phyloP scores from a whole-genome alignment of 2,329 filamentous ascomycete species.

The Hypoxylon sp. region DNA sequence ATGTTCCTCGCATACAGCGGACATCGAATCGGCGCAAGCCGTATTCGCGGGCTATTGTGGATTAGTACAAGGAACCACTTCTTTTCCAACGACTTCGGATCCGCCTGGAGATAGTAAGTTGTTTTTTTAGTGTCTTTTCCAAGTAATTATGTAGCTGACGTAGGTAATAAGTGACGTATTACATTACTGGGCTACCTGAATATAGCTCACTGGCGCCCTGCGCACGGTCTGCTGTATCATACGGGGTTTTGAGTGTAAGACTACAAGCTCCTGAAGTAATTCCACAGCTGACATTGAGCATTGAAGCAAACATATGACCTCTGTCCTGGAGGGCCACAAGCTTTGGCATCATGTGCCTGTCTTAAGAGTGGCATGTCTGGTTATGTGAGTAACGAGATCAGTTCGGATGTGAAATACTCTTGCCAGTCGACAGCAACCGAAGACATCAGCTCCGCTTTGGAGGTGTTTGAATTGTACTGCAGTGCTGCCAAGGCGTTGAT shows the following conservation, averaged over 20 bases:
- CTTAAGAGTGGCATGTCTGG: constrained; percentile 64
- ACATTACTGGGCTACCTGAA: constrained; percentile 66
- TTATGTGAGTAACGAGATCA: constrained; percentile 61
- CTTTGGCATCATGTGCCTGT: constrained; percentile 67
- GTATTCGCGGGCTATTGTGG: constrained; percentile 68
- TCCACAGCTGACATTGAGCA: constrained; percentile 23
- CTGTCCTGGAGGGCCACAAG: constrained; percentile 64
- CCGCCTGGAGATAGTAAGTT: constrained; percentile 67
- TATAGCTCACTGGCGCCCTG: constrained; percentile 63
- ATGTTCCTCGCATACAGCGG: constrained; percentile 64
- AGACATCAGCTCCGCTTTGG: constrained; percentile 63
- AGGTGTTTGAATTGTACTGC: constrained; percentile 65
- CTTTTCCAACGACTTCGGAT: constrained; percentile 61
- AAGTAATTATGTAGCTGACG: constrained; percentile 14
- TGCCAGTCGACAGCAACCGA: constrained; percentile 62
- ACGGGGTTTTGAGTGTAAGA: constrained; percentile 60
- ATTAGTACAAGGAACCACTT: constrained; percentile 64
- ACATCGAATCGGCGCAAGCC: constrained; percentile 64
- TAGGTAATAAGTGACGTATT: constrained; percentile 64
- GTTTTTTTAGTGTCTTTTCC: background rate
- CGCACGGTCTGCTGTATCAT: constrained; percentile 61
- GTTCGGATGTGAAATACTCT: constrained; percentile 60
- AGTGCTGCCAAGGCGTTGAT: constrained; percentile 63
- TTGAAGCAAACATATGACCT: constrained; percentile 57
- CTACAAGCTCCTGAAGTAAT: background rate